Evolutionary conservation across 495 filamentous ascomycete species (phyloP), one percentile per base, ranked within the genome.

Genomic region (Aspergillus affinis): DNA sequence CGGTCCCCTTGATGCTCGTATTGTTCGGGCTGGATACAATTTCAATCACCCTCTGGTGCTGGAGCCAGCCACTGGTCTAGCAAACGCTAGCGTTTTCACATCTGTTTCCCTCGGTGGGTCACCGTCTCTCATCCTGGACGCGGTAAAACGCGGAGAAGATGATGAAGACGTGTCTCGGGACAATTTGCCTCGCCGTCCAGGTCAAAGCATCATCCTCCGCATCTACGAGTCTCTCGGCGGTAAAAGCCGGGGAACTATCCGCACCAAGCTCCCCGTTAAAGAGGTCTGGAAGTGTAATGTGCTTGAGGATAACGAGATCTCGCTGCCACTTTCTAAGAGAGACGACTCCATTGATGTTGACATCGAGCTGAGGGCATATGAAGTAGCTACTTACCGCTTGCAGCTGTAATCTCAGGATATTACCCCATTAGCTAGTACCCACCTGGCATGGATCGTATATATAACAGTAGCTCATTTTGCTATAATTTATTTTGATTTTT

Each of bases 201-300:
- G 92, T 12, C 80, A 79, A 68, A 94, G 90, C 68, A 80, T 98
- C 21, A 84, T 98, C 54, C 29, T 97, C 46, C 82, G 94, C 2
- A 76, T 96, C 12, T 98, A 95, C 67, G 94, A 98, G 70, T 90
- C 89, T 61, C 79, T 98, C n/a, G 94, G 94, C 44, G 94, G 93
- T 4, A 84, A 83, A 66, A 84, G 84, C 48, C 83, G 85, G 48
- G 93, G 86, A 0, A 81, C 73, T 4, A 81, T 97, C 57, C 72
- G 76, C 45, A 89, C 87, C 5, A 76, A 71, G 8, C 80, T 93
- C 71, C 78, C 82, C 29, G 87, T 97, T 8, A 86, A 84, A 78
- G 86, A 81, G 62, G 92, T 88, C 2, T 89, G 78, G 76, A 95
- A 90, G 80, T 88, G 86, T 21, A 97, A 97, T 75, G 55, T 82